Evolutionary conservation across 129 eudicot genomes (phyloP).

Genomic region (Cynara cardunculus): DNA sequence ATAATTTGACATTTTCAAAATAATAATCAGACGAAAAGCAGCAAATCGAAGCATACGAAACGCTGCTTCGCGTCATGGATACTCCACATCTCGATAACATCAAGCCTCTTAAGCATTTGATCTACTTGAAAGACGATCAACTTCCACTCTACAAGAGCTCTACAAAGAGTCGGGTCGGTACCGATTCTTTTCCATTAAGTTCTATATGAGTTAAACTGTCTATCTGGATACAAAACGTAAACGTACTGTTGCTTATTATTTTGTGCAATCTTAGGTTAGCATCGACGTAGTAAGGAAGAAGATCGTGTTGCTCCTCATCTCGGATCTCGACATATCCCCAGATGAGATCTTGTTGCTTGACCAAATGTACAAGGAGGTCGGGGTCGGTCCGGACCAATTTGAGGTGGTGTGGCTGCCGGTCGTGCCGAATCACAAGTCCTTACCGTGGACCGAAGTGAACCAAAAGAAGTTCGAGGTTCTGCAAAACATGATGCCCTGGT

Average conservation of each 20-base stretch:
- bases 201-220: background rate
- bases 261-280: slow-evolving; percentile 40
- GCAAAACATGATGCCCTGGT: slow-evolving; percentile 76
- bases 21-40: slow-evolving; percentile 54
- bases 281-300: slow-evolving; percentile 58
- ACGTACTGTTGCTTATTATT: background rate
- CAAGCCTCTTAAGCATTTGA: slow-evolving; percentile 61
- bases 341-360: slow-evolving; percentile 64
- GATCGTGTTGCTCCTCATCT: slow-evolving; percentile 68
- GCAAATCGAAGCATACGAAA: slow-evolving; percentile 55
- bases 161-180: slow-evolving; percentile 50
- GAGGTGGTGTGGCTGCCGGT: slow-evolving; percentile 89
- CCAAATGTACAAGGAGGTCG: slow-evolving; percentile 57
- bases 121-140: slow-evolving; percentile 63
- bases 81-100: slow-evolving; percentile 68
- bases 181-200: background rate
- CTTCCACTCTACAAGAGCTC: slow-evolving; percentile 65
- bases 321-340: slow-evolving; percentile 72
- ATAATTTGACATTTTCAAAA: background rate
- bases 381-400: slow-evolving; percentile 21
- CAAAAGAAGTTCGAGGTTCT: slow-evolving; percentile 41
- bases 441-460: slow-evolving; percentile 34
- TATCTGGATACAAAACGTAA: background rate
- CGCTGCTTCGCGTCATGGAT: slow-evolving; percentile 51
- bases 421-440: slow-evolving; percentile 26